Conservation (phyloP, 768 basidiomycete species). For the Amanita exitialis region DNA sequence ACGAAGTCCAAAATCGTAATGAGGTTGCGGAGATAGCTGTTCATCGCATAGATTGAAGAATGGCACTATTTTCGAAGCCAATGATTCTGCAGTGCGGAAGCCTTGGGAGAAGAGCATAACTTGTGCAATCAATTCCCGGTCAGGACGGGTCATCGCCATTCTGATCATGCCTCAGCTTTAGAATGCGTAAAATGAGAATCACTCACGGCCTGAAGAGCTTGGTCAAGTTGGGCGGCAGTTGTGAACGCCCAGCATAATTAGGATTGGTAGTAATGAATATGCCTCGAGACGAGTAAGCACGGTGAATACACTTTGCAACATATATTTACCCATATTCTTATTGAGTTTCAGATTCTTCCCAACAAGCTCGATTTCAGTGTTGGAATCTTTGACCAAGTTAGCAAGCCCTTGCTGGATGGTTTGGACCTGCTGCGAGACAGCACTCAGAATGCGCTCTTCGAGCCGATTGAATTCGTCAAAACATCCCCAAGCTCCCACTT, state of each 20-base stretch:
- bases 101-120: constrained; percentile 99
- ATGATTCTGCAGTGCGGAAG: constrained; percentile 92
- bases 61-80: constrained; percentile 98
- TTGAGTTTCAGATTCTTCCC: constrained; percentile 92
- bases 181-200: not conserved
- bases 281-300: constrained; percentile 30
- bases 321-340: constrained; percentile 70
- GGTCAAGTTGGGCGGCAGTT: constrained; percentile 77
- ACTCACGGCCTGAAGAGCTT: constrained; percentile 90
- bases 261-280: constrained; percentile 99
- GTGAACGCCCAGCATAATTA: constrained; percentile 95
- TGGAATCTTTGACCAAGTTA: constrained; percentile 72
- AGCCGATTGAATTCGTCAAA: constrained; percentile 98
- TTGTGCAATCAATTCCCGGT: constrained; percentile 97
- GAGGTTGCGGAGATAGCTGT: constrained; percentile 92
- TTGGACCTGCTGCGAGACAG: constrained; percentile 98
- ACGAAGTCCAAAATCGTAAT: constrained; percentile 98
- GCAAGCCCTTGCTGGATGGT: constrained; percentile 94
- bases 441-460: constrained; percentile 94
- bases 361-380: constrained; percentile 89
- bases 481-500: constrained; percentile 98
- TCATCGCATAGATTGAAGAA: constrained; percentile 99
- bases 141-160: constrained; percentile 99
- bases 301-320: not conserved
- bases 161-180: constrained; percentile 27